Base-by-base conservation (phyloP, 2,329 filamentous ascomycete species). In the Fusarium sp. region DNA sequence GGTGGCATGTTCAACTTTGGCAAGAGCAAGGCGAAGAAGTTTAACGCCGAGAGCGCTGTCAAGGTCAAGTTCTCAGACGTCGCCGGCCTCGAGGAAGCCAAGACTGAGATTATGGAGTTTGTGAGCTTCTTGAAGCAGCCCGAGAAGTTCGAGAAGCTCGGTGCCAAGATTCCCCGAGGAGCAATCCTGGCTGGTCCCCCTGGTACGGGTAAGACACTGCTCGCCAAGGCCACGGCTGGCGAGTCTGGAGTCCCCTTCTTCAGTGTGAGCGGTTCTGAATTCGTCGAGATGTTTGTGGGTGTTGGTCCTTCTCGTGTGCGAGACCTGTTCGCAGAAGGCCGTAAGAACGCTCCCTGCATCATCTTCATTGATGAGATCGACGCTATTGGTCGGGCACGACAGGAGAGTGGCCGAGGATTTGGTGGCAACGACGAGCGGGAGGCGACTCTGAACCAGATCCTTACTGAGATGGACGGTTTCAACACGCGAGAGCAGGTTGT, bases 351-450 rank as follows among this genome's bases (percentile, higher is more conserved):
- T 0, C 97, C 97, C 5, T 99, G 97, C 85, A 99, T 99, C 84
- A 97, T 99, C 84, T 99, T 99, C 87, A 98, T 99, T 76, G 97
- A 99, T 81, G 97, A 99, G 84, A 99, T 99, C 78, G 97, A 99
- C 82, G 97, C 97, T 67, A 98, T 99, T 79, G 97, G 97, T 78
- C 95, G 95, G 81, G 94, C 96, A 65, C 91, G 97, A 85, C 88
- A 92, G 25, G 97, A 98, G 81, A 91, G 92, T 38, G 93, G 92
- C 74, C 79, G 80, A 56, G 85, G 86, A 68, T 93, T 93, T 42
- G 95, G 96, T 74, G 97, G 97, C 71, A 98, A 98, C 80, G 97
- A 99, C 81, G 97, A 99, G 86, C 93, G 97, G 71, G 97, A 99
- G 85, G 94, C 94, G 57, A 99, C 97, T 0, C 91, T 99, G 31